Conservation (phyloP, 1,284 basidiomycete genomes). For the Puccinia coronata region DNA sequence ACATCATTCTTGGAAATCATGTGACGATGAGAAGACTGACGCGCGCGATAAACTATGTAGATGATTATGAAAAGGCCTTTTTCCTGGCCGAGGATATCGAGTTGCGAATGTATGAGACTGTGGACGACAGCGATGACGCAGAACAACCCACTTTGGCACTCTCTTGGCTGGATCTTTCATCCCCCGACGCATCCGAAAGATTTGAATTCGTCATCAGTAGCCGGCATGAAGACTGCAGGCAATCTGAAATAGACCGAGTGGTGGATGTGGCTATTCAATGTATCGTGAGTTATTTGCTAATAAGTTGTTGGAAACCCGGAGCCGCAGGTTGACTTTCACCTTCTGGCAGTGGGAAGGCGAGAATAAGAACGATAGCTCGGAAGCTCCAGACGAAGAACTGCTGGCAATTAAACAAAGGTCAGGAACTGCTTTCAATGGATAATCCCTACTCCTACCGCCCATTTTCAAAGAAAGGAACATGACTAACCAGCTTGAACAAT, state of each 20-base stretch:
- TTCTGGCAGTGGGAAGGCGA: conserved; percentile 27
- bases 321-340: not conserved
- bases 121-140: conserved; percentile 40
- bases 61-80: conserved; percentile 36
- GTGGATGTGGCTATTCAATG: conserved; percentile 7
- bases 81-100: conserved; percentile 29
- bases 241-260: not conserved
- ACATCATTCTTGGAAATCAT: not conserved
- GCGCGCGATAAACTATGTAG: not conserved
- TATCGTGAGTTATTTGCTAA: conserved; percentile 13
- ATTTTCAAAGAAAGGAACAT: not conserved
- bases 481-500: not conserved
- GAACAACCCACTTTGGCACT: conserved; percentile 2
- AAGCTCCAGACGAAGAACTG: conserved; percentile 43
- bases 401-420: conserved; percentile 11
- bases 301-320: not conserved
- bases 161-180: conserved; percentile 42
- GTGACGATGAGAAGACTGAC: not conserved
- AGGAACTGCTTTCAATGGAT: not conserved
- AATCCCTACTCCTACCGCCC: not conserved
- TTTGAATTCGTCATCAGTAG: conserved; percentile 43
- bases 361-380: conserved; percentile 26
- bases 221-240: conserved; percentile 13
- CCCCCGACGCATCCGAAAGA: conserved; percentile 4
- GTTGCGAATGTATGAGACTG: conserved; percentile 15